These are phyloP conservation scores for Aspergillus sojae DNA, from an alignment of 2,329 filamentous ascomycete genomes.

Conservation along the genomic window DNA sequence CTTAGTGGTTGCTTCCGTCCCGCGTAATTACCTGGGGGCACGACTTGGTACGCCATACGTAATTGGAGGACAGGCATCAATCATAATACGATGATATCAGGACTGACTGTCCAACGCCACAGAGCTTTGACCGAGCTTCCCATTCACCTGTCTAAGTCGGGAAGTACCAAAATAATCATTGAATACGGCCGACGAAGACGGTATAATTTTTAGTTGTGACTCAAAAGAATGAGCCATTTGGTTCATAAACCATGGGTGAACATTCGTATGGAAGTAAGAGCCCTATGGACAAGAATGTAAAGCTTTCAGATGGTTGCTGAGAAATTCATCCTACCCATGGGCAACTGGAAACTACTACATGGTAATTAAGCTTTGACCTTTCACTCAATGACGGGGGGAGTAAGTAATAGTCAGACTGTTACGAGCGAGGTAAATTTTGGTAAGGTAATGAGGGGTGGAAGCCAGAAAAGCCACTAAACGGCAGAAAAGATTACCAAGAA, in stretches of 20 bases:
- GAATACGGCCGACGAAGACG: neutral
- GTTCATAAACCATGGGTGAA: neutral
- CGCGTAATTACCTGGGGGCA: neutral
- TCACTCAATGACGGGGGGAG: no score
- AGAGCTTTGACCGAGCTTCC: neutral
- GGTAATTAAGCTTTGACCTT: neutral
- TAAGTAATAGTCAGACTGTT: neutral
- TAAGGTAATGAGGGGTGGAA: slow-evolving; percentile 13
- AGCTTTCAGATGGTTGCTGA: neutral
- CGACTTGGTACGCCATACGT: neutral
- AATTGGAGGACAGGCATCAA: neutral
- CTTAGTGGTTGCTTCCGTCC: neutral
- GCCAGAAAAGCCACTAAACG: neutral
- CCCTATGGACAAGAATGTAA: neutral
- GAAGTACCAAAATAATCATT: neutral
- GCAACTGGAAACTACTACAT: neutral
- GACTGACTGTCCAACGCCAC: neutral
- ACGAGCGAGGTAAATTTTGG: neutral
- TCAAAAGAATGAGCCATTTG: neutral
- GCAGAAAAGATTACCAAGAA: neutral
- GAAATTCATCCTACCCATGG: neutral
- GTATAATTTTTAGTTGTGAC: neutral
- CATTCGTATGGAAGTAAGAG: neutral
- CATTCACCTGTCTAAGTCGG: neutral
- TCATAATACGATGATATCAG: slow-evolving; percentile 4